Percentiles rank a stretch among this genome's conserved stretches.
phyloP scores from a whole-genome alignment of 371 early-diverging fungal species.

The Mucor racemosus region DNA sequence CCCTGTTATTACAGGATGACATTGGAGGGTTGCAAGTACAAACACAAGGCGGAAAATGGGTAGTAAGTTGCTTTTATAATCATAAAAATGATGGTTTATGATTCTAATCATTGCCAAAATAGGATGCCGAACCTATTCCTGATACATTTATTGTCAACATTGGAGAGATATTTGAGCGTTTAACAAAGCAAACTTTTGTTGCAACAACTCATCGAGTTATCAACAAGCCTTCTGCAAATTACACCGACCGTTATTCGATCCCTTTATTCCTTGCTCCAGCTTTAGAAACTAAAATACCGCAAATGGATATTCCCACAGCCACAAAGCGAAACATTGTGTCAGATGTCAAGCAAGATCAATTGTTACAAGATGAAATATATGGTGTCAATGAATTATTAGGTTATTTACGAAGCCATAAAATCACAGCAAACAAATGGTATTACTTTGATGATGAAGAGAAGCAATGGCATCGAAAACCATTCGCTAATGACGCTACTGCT shows the following conservation, averaged over 20 bases:
- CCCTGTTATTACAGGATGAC: constrained; percentile 63
- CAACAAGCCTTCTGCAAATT: constrained; percentile 47
- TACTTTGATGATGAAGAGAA: constrained; percentile 23
- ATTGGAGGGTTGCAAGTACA: constrained; percentile 71
- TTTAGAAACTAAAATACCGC: constrained; percentile 44
- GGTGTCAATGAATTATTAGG: constrained; percentile 35
- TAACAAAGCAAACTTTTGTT: constrained; percentile 55
- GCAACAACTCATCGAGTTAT: constrained; percentile 70
- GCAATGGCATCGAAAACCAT: constrained; percentile 28
- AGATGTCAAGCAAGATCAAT: constrained; percentile 39
- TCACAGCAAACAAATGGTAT: constrained; percentile 37
- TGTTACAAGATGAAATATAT: constrained; percentile 40
- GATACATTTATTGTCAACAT: constrained; percentile 71
- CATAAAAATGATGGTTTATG: neutral
- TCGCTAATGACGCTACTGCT: neutral
- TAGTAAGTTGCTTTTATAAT: constrained; percentile 28
- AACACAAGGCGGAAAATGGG: constrained; percentile 60
- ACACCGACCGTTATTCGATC: constrained; percentile 55
- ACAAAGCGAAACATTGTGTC: constrained; percentile 23
- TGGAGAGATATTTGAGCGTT: constrained; percentile 65
- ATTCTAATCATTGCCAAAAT: neutral
- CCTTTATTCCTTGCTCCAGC: constrained; percentile 58
- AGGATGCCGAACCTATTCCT: constrained; percentile 60
- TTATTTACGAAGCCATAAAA: constrained; percentile 33
- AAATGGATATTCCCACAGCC: constrained; percentile 12